phyloP scores from a whole-genome alignment of 2,329 filamentous ascomycete genomes.

The Fusarium agapanthi region DNA sequence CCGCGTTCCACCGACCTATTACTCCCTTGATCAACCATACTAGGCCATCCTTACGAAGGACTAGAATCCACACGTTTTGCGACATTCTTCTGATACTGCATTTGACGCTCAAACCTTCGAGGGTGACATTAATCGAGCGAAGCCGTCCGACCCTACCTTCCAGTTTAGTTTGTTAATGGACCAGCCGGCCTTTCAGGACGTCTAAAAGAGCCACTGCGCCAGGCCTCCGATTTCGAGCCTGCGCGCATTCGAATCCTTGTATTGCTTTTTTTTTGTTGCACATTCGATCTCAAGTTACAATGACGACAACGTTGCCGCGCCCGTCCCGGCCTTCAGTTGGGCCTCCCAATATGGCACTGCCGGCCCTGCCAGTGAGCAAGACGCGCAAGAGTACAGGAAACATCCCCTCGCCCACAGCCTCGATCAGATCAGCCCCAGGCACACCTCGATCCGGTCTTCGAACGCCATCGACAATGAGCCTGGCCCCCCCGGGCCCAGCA shows the following conservation, averaged over 20 bases:
- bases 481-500: constrained; percentile 63
- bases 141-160: constrained; percentile 11
- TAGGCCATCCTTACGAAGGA: constrained; percentile 17
- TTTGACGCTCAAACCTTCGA: not conserved
- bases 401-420: constrained; percentile 48
- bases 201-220: constrained; percentile 29
- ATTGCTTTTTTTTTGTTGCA: constrained; percentile 5
- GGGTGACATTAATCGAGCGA: constrained; percentile 28
- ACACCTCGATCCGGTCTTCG: constrained; percentile 67
- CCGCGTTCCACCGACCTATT: constrained; percentile 32
- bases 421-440: constrained; percentile 53
- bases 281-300: constrained; percentile 20
- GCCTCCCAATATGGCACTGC: constrained; percentile 76
- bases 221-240: constrained; percentile 29
- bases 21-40: constrained; percentile 33
- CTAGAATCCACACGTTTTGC: constrained; percentile 14
- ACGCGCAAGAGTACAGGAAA: constrained; percentile 72
- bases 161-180: constrained; percentile 43
- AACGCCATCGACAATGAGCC: constrained; percentile 64
- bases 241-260: constrained; percentile 27
- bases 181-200: constrained; percentile 34
- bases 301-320: constrained; percentile 69
- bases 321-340: constrained; percentile 73
- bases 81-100: constrained; percentile 6
- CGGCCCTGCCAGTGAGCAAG: constrained; percentile 77